Conservation (phyloP, 2,329 filamentous ascomycete genomes). For the Hymenotorrendiella dingleyae region DNA sequence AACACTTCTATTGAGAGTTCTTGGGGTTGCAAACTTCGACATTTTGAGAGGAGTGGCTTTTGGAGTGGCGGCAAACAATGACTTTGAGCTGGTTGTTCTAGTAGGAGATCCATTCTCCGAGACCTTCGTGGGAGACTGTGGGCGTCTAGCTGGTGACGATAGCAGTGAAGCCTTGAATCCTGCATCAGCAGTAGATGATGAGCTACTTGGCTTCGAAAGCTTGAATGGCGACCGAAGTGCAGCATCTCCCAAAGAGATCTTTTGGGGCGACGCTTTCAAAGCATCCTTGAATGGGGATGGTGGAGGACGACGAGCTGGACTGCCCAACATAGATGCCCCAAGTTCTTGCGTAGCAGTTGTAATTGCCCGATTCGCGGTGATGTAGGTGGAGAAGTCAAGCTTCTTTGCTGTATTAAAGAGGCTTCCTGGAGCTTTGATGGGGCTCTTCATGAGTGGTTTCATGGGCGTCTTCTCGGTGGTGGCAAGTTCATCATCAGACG, state of each 20-base stretch:
- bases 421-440: conserved; percentile 42
- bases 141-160: conserved; percentile 30
- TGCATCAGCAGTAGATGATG: conserved; percentile 13
- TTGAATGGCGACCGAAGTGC: conserved; percentile 29
- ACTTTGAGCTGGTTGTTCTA: conserved; percentile 11
- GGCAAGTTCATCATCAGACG: conserved; percentile 56
- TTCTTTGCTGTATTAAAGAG: conserved; percentile 31
- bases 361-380: conserved; percentile 27
- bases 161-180: conserved; percentile 28
- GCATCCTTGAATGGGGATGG: conserved; percentile 48
- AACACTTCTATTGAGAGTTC: conserved; percentile 23
- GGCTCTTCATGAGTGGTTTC: conserved; percentile 49
- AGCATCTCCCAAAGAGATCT: conserved; percentile 28
- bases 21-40: conserved; percentile 27
- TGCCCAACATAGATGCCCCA: conserved; percentile 38
- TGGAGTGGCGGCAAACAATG: conserved; percentile 22
- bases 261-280: conserved; percentile 51
- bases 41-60: conserved; percentile 28
- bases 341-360: conserved; percentile 33
- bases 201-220: conserved; percentile 20
- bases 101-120: conserved; percentile 27
- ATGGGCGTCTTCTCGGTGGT: conserved; percentile 44
- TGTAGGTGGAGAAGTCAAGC: conserved; percentile 30
- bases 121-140: conserved; percentile 29
- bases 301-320: conserved; percentile 50